A percentile compares a stretch with the other conserved stretches of the same genome.
These are phyloP conservation scores for Haplosporangium sp. DNA, from an alignment of 371 early-diverging fungal species.

Conservation along the genomic window DNA sequence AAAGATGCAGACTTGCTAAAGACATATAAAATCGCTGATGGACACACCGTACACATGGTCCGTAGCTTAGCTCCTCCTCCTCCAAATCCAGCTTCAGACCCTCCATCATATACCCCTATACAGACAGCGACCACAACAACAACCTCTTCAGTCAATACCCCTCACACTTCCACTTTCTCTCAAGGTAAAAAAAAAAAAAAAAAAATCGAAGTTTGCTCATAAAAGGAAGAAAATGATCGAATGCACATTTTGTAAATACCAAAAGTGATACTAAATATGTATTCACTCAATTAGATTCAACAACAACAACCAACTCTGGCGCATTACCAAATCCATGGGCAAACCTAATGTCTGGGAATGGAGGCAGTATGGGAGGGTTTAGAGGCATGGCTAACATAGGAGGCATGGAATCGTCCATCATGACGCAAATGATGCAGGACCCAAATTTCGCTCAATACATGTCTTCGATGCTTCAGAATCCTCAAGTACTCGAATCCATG, in stretches of 20 bases:
- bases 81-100: background rate
- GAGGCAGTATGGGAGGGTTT: constrained; percentile 60
- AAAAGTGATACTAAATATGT: background rate
- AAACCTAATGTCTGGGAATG: constrained; percentile 45
- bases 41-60: constrained; percentile 88
- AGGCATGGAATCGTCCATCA: constrained; percentile 71
- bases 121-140: constrained; percentile 29
- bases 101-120: constrained; percentile 9
- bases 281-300: background rate
- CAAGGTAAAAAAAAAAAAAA: background rate
- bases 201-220: background rate
- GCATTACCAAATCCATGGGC: constrained; percentile 62
- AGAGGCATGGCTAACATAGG: constrained; percentile 60
- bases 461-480: constrained; percentile 82
- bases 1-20: constrained; percentile 89
- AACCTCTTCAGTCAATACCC: constrained; percentile 18
- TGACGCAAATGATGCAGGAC: constrained; percentile 81
- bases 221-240: background rate
- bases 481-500: constrained; percentile 86
- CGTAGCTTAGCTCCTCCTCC: constrained; percentile 61
- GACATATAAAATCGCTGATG: constrained; percentile 83
- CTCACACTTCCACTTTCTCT: constrained; percentile 42
- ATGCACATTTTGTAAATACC: background rate
- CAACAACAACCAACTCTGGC: background rate
- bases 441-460: constrained; percentile 86